Evolutionary conservation across 1,284 basidiomycete species (phyloP).

Genomic region (Entoloma clypeatum): DNA sequence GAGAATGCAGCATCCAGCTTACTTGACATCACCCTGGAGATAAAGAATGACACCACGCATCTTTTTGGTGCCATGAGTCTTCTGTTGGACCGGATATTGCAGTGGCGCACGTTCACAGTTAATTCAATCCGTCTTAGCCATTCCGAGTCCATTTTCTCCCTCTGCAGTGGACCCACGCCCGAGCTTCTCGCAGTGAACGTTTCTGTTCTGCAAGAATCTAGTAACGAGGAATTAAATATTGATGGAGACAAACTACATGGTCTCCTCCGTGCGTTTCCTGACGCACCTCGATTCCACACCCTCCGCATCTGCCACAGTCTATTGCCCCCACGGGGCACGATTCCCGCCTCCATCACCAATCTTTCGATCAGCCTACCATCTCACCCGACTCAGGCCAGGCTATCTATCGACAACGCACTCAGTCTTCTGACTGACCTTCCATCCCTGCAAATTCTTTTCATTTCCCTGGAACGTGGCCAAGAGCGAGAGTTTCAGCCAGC

Average conservation of each 20-base stretch:
- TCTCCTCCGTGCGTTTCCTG: conserved; percentile 30
- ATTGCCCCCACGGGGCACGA: conserved; percentile 29
- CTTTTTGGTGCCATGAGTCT: conserved; percentile 36
- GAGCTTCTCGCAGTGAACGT: conserved; percentile 26
- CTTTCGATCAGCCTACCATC: conserved; percentile 33
- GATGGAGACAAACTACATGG: conserved; percentile 21
- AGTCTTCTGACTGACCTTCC: conserved; percentile 31
- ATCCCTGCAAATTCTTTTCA: conserved; percentile 35
- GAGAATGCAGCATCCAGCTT: conserved; percentile 33
- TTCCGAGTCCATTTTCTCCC: conserved; percentile 37
- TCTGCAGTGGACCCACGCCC: conserved; percentile 30
- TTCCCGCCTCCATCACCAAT: conserved; percentile 37
- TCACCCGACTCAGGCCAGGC: conserved; percentile 27
- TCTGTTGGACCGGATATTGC: conserved; percentile 35
- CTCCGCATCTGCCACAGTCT: conserved; percentile 34
- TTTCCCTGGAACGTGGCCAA: conserved; percentile 37
- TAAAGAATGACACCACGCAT: conserved; percentile 28
- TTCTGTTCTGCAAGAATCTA: conserved; percentile 26
- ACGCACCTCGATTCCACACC: conserved; percentile 34
- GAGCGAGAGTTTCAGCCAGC: conserved; percentile 33
- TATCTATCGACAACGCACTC: conserved; percentile 25
- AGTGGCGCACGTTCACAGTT: conserved; percentile 45
- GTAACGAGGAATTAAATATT: conserved; percentile 16
- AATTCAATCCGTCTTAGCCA: conserved; percentile 35
- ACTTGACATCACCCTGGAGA: conserved; percentile 41